Conservation (phyloP, 2,329 filamentous ascomycete species). For the Fusarium mundagurra region DNA sequence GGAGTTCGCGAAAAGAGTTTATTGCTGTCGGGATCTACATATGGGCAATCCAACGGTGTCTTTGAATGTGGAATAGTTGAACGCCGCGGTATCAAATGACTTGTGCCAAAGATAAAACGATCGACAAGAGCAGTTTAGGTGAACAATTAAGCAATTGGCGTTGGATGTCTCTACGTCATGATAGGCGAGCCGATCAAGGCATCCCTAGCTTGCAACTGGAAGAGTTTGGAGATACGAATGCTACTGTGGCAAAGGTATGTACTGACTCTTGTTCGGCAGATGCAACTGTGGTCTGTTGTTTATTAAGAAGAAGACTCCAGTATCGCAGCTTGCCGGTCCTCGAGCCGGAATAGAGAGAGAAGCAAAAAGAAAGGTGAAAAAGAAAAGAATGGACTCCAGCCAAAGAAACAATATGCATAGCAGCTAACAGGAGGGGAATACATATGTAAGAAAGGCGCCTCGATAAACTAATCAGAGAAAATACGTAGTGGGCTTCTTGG, state of each 20-base stretch:
- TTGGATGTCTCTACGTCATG: slow-evolving; percentile 13
- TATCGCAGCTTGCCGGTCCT: background rate
- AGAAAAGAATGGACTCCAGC: background rate
- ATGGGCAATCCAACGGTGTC: slow-evolving; percentile 3
- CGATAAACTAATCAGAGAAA: background rate
- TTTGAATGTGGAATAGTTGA: background rate
- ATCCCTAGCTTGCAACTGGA: background rate
- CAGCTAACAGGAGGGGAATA: background rate
- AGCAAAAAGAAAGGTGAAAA: background rate
- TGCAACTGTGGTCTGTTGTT: slow-evolving; percentile 8
- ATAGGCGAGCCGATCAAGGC: slow-evolving; percentile 3
- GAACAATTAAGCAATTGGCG: background rate
- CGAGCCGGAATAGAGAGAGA: background rate
- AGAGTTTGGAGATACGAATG: background rate
- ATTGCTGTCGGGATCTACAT: background rate
- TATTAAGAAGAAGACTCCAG: background rate
- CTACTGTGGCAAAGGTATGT: background rate
- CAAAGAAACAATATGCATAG: background rate
- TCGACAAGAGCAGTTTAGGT: slow-evolving; percentile 1
- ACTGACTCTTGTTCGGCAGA: background rate
- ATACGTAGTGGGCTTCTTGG: slow-evolving; percentile 26
- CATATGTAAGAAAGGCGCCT: background rate
- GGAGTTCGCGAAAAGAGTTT: background rate
- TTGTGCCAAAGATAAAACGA: slow-evolving; percentile 9
- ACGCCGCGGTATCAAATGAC: background rate